Conservation (phyloP, 208 protist species). For the Trypanosoma scelopori region DNA sequence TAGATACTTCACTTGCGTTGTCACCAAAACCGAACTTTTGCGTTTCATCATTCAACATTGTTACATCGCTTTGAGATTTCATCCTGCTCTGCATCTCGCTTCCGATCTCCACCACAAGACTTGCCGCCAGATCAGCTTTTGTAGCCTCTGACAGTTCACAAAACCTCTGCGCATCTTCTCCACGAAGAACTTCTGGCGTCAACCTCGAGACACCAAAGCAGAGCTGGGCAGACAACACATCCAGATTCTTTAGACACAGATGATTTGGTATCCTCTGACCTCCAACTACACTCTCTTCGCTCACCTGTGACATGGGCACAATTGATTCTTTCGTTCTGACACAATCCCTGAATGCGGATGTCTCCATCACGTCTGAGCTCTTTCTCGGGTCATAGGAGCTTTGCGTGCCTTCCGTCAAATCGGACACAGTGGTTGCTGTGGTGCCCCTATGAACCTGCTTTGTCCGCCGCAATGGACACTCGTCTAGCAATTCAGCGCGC, state of each 20-base stretch:
- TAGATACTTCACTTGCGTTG: constrained; percentile 1
- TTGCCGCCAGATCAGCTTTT: neutral
- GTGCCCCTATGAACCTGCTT: neutral
- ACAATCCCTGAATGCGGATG: neutral
- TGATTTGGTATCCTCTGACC: neutral
- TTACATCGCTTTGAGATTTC: constrained; percentile 8
- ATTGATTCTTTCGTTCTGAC: neutral
- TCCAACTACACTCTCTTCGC: constrained; percentile 22
- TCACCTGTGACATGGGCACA: neutral
- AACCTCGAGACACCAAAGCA: neutral
- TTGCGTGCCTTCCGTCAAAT: neutral
- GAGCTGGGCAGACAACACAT: constrained; percentile 23
- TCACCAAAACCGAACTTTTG: neutral
- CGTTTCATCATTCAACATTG: neutral
- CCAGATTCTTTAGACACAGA: constrained; percentile 20
- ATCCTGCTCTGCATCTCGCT: neutral
- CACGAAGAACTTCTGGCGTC: constrained; percentile 7
- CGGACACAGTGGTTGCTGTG: constrained; percentile 9
- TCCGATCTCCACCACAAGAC: constrained; percentile 3
- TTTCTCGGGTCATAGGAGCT: neutral
- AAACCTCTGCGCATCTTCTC: neutral
- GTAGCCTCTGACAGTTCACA: neutral
- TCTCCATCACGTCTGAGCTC: neutral
- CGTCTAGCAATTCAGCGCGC: constrained; percentile 14
- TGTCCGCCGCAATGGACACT: neutral